A percentile compares a stretch with the other conserved stretches of the same genome.
Conservation (phyloP, 257 asterid genomes). For the Eustoma russellianum region DNA sequence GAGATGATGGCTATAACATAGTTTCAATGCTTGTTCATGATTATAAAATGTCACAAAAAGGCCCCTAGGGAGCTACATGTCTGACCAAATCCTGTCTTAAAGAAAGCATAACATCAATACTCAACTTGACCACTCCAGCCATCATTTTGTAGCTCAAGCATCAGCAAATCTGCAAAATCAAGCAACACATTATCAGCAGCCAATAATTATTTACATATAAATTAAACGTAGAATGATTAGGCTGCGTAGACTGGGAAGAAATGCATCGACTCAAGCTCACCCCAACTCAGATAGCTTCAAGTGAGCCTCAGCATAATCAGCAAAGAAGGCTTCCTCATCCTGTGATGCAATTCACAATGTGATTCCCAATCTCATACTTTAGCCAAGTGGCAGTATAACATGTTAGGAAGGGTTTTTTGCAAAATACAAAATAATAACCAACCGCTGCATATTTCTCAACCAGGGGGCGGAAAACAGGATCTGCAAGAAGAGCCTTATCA, state of each 20-base stretch:
- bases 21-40: no score
- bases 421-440: conserved; percentile 7
- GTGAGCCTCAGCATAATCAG: conserved; percentile 71
- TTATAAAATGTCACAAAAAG: no score
- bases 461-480: conserved; percentile 56
- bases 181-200: background rate
- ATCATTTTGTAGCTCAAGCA: conserved; percentile 22
- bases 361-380: background rate
- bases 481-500: conserved; percentile 62
- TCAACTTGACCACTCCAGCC: background rate
- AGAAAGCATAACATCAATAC: no score
- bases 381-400: background rate
- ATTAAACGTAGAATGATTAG: background rate
- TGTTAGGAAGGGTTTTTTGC: background rate
- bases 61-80: no score
- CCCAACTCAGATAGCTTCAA: conserved; percentile 74
- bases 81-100: no score
- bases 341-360: conserved; percentile 5
- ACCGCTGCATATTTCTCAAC: conserved; percentile 78
- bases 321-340: conserved; percentile 88
- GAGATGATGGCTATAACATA: no score
- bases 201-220: background rate
- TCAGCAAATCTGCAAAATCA: conserved; percentile 51
- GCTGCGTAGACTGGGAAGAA: background rate
- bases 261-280: conserved; percentile 19